Evolutionary conservation across 2,329 filamentous ascomycete species (phyloP), one percentile per base, ranked within the genome.

Genomic region (Colletotrichum cereale): DNA sequence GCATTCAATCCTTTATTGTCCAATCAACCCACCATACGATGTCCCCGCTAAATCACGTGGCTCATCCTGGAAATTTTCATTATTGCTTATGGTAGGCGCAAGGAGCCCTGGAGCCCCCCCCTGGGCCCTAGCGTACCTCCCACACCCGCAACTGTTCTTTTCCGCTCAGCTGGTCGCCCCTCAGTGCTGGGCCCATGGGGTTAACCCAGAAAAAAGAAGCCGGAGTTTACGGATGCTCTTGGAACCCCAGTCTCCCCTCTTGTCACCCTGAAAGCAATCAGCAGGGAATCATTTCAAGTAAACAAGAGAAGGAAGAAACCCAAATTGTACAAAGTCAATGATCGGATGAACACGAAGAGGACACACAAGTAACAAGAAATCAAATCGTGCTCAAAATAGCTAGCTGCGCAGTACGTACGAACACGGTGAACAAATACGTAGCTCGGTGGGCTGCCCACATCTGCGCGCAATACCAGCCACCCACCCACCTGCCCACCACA

Each of bases 41-140:
- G 21, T 72, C 67, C 31, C 73, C 73, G 62, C 64, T 62, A 34
- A 65, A 57, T 67, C 73, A 74, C 73, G 63, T 74, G 71, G 72
- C 62, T 24, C 57, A 34, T 53, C 42, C 60, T 62, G 55, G 69
- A 8, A 65, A 72, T 61, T 52, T n/a, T 44, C 42, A 24, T 69
- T 50, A 68, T 65, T 73, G 58, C 64, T 60, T 62, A 18, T 11
- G 44, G 44, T 56, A 44, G 55, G 38, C 40, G 56, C 29, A 47
- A 44, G 61, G 61, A 38, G 66, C 53, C 69, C 66, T 69, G 65
- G 52, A 29, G 31, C 66, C 69, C 67, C 38, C 24, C 44, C 34
- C 44, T 47, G 42, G 18, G 42, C n/a, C 44, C 21, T n/a, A 47
- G 44, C 44, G n/a, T n/a, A 24, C 21, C 1, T 4, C 42, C 42